These are phyloP conservation scores for Zygosaccharomyces lentus DNA, from an alignment of 805 yeast species.

Conservation along the genomic window DNA sequence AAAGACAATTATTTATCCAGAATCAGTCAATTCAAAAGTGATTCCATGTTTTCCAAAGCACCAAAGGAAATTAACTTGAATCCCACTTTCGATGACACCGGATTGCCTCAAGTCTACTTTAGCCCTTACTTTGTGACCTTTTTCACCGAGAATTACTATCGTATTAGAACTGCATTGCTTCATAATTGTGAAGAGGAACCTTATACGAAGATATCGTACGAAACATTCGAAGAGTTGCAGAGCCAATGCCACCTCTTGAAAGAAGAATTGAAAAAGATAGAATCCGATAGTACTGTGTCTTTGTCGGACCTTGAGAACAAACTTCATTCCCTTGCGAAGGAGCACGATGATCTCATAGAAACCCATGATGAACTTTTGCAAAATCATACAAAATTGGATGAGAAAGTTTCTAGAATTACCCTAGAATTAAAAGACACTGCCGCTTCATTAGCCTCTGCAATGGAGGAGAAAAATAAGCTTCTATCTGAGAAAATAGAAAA, in stretches of 20 bases:
- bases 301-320: conserved; percentile 23
- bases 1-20: conserved; percentile 72
- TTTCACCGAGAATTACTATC: conserved; percentile 61
- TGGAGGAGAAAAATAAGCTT: conserved; percentile 23
- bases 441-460: conserved; percentile 18
- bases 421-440: conserved; percentile 15
- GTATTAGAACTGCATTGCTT: conserved; percentile 67
- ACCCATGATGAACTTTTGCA: conserved; percentile 13
- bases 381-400: conserved; percentile 14
- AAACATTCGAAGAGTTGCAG: conserved; percentile 40
- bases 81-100: conserved; percentile 68
- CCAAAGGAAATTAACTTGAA: conserved; percentile 44
- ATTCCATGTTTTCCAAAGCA: conserved; percentile 50
- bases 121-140: conserved; percentile 58
- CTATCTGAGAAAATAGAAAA: conserved; percentile 33
- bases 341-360: conserved; percentile 10
- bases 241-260: conserved; percentile 34
- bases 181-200: conserved; percentile 77
- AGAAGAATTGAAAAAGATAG: conserved; percentile 28
- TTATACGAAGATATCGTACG: conserved; percentile 58
- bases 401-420: neutral
- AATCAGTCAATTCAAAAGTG: conserved; percentile 67
- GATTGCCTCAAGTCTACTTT: conserved; percentile 81
- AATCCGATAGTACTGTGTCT: conserved; percentile 28
- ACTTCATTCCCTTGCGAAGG: conserved; percentile 11